Conservation (phyloP, 2,329 filamentous ascomycete genomes). For the Epichloe uncinata region DNA sequence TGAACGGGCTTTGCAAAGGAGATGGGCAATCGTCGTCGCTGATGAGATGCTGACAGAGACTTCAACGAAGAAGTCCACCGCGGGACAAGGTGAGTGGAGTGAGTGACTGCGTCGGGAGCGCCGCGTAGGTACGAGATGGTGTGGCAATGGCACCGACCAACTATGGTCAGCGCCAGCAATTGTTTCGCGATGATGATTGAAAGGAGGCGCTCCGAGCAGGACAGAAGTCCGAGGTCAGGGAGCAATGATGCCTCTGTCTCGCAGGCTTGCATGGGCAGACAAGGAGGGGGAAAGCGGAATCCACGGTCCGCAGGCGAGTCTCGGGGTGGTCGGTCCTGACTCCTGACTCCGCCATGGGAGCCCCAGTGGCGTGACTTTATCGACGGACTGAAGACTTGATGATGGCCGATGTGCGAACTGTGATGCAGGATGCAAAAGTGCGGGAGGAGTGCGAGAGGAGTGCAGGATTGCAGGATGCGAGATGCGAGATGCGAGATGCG, state of each 20-base stretch:
- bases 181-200: background rate
- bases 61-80: background rate
- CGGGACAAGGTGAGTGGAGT: background rate
- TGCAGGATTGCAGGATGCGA: no score
- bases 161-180: background rate
- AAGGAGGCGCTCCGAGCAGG: background rate
- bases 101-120: background rate
- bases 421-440: background rate
- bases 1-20: background rate
- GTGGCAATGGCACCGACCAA: background rate
- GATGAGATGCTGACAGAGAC: background rate
- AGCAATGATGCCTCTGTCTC: background rate
- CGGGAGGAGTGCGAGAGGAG: background rate
- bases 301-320: background rate
- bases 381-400: background rate
- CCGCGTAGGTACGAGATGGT: background rate
- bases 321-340: background rate
- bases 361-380: conserved; percentile 3
- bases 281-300: background rate
- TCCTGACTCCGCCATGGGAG: conserved; percentile 1
- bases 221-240: background rate
- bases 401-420: background rate
- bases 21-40: background rate
- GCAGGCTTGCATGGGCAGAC: background rate
- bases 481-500: background rate